These are phyloP conservation scores for Kandelia obovata DNA, from an alignment of 345 rosid species.

Conservation along the genomic window DNA sequence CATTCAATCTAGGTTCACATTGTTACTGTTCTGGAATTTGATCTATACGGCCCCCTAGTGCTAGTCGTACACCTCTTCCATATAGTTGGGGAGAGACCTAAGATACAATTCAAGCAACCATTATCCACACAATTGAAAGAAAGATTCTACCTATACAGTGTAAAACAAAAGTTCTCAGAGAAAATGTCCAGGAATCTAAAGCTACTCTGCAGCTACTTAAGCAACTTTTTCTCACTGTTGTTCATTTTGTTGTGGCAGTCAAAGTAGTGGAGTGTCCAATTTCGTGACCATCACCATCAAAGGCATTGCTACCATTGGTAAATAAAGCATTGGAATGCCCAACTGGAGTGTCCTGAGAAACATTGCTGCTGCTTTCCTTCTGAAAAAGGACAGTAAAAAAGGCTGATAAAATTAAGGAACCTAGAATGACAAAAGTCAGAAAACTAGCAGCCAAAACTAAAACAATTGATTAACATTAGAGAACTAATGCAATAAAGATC, in stretches of 20 bases:
- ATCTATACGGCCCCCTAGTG: not conserved
- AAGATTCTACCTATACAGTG: no score
- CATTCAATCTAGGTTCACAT: not conserved
- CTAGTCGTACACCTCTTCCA: no score
- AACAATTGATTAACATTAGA: not conserved
- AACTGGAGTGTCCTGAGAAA: constrained; percentile 11
- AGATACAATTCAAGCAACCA: not conserved
- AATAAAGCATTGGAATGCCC: constrained; percentile 15
- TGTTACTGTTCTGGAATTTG: not conserved
- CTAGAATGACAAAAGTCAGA: not conserved
- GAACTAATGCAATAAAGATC: not conserved
- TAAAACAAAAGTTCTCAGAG: no score
- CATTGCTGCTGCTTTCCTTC: constrained; percentile 22
- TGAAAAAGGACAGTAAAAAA: not conserved
- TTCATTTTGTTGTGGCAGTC: not conserved
- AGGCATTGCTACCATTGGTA: constrained; percentile 4
- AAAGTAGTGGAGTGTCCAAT: not conserved
- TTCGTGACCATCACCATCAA: not conserved
- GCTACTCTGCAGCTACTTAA: not conserved
- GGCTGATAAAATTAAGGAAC: not conserved
- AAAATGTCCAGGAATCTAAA: no score
- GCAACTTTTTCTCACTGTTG: not conserved
- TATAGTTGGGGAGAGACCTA: not conserved
- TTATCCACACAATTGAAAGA: no score
- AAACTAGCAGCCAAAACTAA: not conserved